A percentile compares a stretch with the other conserved stretches of the same genome.
phyloP scores from a whole-genome alignment of 305 asterid genomes.

The Solanum hybrid region DNA sequence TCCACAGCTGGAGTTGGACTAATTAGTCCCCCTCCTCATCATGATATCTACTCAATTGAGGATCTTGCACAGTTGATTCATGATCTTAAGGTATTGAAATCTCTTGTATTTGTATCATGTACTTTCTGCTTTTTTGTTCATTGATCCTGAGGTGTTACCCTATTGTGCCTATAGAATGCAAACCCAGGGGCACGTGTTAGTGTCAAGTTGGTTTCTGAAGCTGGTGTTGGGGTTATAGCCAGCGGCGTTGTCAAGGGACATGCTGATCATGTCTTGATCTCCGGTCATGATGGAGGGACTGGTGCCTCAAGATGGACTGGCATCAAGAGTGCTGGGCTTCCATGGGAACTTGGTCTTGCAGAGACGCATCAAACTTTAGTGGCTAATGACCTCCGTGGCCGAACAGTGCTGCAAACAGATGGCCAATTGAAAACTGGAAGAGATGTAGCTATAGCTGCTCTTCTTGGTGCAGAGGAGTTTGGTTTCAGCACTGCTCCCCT shows the following conservation, averaged over 20 bases:
- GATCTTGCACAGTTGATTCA: slow-evolving; percentile 98
- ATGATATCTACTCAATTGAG: slow-evolving; percentile 95
- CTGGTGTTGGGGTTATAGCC: slow-evolving; percentile 99
- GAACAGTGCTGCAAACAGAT: slow-evolving; percentile 90
- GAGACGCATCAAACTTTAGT: slow-evolving; percentile 99
- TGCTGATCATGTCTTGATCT: slow-evolving; percentile 96
- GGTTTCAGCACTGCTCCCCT: slow-evolving; percentile 99
- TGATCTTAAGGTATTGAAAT: slow-evolving; percentile 71
- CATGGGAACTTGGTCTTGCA: slow-evolving; percentile 99
- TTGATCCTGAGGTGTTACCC: not conserved
- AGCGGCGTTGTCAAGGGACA: slow-evolving; percentile 99
- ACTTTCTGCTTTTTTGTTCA: slow-evolving; percentile 1
- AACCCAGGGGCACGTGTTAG: slow-evolving; percentile 96
- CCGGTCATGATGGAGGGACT: slow-evolving; percentile 99
- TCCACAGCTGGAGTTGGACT: slow-evolving; percentile 99
- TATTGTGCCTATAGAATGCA: slow-evolving; percentile 50
- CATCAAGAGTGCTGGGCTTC: slow-evolving; percentile 96
- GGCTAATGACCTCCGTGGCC: slow-evolving; percentile 97
- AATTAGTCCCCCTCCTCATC: slow-evolving; percentile 99
- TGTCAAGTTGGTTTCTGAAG: slow-evolving; percentile 98
- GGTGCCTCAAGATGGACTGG: slow-evolving; percentile 99
- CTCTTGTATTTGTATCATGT: not conserved
- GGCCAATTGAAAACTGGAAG: slow-evolving; percentile 98
- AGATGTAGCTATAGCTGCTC: slow-evolving; percentile 96
- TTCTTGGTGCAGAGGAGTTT: slow-evolving; percentile 99